Conservation (phyloP, 2,329 filamentous ascomycete genomes). For the Colletotrichum sp. region DNA sequence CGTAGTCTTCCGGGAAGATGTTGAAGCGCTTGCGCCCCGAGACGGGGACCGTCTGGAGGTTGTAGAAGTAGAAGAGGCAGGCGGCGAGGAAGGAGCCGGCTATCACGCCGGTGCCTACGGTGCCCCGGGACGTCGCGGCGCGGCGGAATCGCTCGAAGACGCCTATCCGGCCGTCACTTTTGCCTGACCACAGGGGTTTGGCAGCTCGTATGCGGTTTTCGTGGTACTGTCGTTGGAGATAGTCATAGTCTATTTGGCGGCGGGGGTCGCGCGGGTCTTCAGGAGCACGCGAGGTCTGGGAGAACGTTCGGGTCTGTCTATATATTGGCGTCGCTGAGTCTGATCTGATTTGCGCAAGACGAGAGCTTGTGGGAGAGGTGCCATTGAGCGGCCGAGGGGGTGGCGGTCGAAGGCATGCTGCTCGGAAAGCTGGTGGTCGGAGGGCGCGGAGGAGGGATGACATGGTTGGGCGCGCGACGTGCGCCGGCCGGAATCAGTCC, state of each 20-base stretch:
- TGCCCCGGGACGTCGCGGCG: conserved; percentile 33
- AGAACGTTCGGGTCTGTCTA: conserved; percentile 24
- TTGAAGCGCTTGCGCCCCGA: conserved; percentile 78
- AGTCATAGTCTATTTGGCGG: not conserved
- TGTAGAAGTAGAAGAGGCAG: conserved; percentile 66
- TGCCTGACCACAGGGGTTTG: conserved; percentile 34
- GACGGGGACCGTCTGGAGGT: conserved; percentile 76
- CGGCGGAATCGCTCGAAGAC: conserved; percentile 2
- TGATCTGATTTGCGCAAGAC: not conserved
- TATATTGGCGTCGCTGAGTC: not conserved
- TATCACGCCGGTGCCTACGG: conserved; percentile 41
- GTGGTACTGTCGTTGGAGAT: conserved; percentile 4
- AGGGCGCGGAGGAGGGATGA: conserved; percentile 24
- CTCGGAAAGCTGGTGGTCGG: conserved; percentile 5
- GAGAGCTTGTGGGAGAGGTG: not conserved
- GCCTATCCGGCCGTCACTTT: conserved; percentile 28
- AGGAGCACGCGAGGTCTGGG: conserved; percentile 19
- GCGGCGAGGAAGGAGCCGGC: conserved; percentile 47
- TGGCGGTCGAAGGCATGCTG: not conserved
- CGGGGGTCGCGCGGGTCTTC: not conserved
- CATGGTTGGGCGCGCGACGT: conserved; percentile 20
- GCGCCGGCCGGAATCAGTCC: not conserved
- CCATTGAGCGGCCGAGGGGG: not conserved
- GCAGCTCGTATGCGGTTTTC: conserved; percentile 30
- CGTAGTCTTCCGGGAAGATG: conserved; percentile 60